These are phyloP conservation scores for Teratosphaeria nubilosa DNA, from an alignment of 2,329 filamentous ascomycete species.

Conservation along the genomic window DNA sequence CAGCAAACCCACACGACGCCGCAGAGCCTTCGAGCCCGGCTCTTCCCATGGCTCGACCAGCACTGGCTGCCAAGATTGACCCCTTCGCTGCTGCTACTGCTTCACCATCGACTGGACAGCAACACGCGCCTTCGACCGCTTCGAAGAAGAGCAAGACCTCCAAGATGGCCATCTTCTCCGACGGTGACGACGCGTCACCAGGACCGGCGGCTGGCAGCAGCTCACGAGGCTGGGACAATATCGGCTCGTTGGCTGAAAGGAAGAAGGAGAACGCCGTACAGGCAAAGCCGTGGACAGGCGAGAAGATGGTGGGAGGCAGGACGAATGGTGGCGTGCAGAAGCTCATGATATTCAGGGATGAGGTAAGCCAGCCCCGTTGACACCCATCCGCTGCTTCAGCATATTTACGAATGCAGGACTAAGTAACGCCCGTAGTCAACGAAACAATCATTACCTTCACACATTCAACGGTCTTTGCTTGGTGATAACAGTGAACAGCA, in stretches of 20 bases:
- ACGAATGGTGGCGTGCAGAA: constrained; percentile 68
- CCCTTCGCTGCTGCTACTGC: constrained; percentile 55
- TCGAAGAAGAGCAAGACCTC: constrained; percentile 56
- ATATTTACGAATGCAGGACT: constrained; percentile 95
- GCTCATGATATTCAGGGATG: constrained; percentile 88
- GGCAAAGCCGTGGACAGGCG: constrained; percentile 81
- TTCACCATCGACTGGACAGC: constrained; percentile 55
- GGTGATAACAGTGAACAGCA: constrained; percentile 50
- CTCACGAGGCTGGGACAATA: constrained; percentile 79
- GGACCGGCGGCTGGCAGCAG: constrained; percentile 44
- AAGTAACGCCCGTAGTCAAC: constrained; percentile 45
- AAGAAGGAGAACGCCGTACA: constrained; percentile 90
- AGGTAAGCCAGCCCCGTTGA: constrained; percentile 55
- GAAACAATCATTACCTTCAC: constrained; percentile 1
- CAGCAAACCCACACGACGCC: constrained; percentile 51
- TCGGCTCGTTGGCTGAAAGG: constrained; percentile 73
- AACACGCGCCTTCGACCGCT: constrained; percentile 35
- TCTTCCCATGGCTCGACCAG: constrained; percentile 70
- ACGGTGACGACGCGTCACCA: constrained; percentile 45
- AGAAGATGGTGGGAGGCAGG: constrained; percentile 78
- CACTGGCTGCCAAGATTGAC: constrained; percentile 74
- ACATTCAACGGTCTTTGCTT: constrained; percentile 10
- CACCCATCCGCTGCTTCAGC: constrained; percentile 9
- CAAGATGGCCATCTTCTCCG: constrained; percentile 88
- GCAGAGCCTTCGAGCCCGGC: constrained; percentile 74